Base-by-base conservation (phyloP, 768 basidiomycete genomes). In the Coprinopsis sp. region DNA sequence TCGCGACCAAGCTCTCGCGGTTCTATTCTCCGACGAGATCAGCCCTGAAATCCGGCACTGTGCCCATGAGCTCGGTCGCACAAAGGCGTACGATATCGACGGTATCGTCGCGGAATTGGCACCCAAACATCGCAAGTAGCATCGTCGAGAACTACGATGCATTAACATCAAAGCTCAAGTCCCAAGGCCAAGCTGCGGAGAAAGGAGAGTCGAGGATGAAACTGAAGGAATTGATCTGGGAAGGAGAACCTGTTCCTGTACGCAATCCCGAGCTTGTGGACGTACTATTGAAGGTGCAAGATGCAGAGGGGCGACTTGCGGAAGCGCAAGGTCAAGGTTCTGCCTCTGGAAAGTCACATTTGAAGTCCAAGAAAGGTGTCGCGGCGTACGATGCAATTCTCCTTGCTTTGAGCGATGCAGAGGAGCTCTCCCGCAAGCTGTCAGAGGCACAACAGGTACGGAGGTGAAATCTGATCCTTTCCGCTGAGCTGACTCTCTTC, bases 251-350 rank as follows among this genome's bases (percentile, higher is more conserved):
- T 0, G 80, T 98, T 5, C 90, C 92, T 14, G 76, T 96, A 36
- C 78, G 94, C 44, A 92, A 87, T 57, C 91, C 91, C 0, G 93
- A 98, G 64, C 69, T 97, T 47, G 94, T 96, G 37, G 88, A 86
- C 57, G 87, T 89, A 24, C 68, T 96, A 46, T 65, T 91, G 52
- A 86, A 79, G 54, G 85, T 95, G 3, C 90, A 94, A 57, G 79
- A 84, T 14, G 88, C 86, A 1, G 78, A 92, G 56, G 68, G 64
- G 7, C 78, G 72, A 50, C 67, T 96, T 36, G 66, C 66, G 23
- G 67, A 66, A 36, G 61, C 58, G 38, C 64, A 69, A 36, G 57
- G 56, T 27, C 58, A 54, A 28, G 54, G 47, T 4, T 56, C 52
- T n/a, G 62, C 58, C 14, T 63, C 65, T 50, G 70, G 42, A 23